Conservation (phyloP, 768 basidiomycete species). For the Podaxis sp. region DNA sequence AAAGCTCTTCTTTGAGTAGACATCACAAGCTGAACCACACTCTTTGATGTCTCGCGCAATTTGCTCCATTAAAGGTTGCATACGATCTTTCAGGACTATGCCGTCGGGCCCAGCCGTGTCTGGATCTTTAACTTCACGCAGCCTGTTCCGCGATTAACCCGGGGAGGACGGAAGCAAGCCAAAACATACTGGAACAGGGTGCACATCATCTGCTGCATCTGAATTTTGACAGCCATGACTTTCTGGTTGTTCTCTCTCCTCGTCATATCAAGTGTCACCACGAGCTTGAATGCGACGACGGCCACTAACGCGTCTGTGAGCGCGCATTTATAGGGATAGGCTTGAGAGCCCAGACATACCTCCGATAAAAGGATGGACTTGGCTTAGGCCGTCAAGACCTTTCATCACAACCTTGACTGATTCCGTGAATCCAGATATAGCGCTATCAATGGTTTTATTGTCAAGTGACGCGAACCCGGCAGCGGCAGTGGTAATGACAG, state of each 20-base stretch:
- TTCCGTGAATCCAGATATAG: conserved; percentile 27
- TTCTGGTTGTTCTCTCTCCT: conserved; percentile 54
- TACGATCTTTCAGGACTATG: conserved; percentile 27
- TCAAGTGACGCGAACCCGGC: conserved; percentile 14
- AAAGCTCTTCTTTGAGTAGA: conserved; percentile 43
- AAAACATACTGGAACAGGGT: conserved; percentile 42
- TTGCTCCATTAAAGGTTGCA: conserved; percentile 25
- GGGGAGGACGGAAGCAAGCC: conserved; percentile 1
- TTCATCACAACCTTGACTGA: conserved; percentile 28
- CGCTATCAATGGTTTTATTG: conserved; percentile 25
- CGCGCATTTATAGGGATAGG: neutral
- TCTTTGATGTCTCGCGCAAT: conserved; percentile 42
- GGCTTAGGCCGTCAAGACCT: conserved; percentile 33
- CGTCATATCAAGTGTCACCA: conserved; percentile 46
- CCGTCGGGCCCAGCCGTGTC: conserved; percentile 31
- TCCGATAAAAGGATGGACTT: conserved; percentile 37
- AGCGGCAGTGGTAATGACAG: neutral
- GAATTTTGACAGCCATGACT: conserved; percentile 41
- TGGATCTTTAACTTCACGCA: conserved; percentile 28
- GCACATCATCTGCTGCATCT: conserved; percentile 52
- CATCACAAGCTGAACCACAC: conserved; percentile 45
- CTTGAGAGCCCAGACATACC: conserved; percentile 21
- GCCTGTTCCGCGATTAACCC: conserved; percentile 20
- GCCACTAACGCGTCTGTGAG: conserved; percentile 31
- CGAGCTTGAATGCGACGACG: conserved; percentile 49